Conservation (phyloP, 768 basidiomycete genomes). For the Leccinum aurantiacum region DNA sequence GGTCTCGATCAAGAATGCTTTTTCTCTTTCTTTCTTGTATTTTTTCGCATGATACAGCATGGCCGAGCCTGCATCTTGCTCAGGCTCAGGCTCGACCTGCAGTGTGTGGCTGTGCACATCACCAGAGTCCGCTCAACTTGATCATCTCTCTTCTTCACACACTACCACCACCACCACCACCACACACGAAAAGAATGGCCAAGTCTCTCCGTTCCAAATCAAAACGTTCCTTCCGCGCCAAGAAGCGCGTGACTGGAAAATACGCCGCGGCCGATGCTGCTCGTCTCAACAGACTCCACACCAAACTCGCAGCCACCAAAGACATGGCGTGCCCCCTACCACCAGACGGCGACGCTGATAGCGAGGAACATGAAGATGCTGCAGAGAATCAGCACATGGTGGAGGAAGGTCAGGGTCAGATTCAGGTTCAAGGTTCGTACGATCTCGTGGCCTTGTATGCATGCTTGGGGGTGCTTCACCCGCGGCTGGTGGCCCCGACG, state of each 20-base stretch:
- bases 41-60: background rate
- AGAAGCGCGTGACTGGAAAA: conserved; percentile 72
- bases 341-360: background rate
- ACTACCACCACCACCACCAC: background rate
- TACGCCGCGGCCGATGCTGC: conserved; percentile 80
- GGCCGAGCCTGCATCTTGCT: background rate
- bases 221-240: conserved; percentile 74
- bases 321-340: conserved; percentile 29
- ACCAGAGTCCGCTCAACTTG: background rate
- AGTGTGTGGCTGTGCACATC: conserved; percentile 10
- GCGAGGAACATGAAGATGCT: background rate
- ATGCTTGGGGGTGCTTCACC: conserved; percentile 59
- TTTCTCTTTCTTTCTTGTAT: background rate
- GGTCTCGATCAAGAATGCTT: background rate
- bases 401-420: conserved; percentile 18
- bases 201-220: conserved; percentile 83
- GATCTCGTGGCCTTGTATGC: conserved; percentile 28
- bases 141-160: background rate
- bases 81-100: background rate
- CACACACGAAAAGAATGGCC: conserved; percentile 47
- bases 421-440: conserved; percentile 58
- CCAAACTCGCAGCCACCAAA: conserved; percentile 58
- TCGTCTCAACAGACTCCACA: conserved; percentile 67
- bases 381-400: conserved; percentile 32
- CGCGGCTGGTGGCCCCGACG: conserved; percentile 37